Base-by-base conservation (phyloP, 371 early-diverging fungal species). In the Nematocida minor region DNA sequence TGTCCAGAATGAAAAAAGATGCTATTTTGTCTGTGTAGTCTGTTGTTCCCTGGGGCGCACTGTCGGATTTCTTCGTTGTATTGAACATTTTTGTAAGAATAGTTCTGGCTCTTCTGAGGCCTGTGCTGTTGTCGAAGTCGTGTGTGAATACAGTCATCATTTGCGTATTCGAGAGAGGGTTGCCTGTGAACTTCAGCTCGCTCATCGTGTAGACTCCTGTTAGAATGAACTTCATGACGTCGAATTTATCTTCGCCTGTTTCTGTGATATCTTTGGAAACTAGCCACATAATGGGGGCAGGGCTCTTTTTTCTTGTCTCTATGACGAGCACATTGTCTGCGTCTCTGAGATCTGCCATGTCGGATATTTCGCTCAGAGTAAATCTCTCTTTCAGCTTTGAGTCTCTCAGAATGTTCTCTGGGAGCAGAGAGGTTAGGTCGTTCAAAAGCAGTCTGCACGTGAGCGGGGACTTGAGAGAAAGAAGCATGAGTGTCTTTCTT, bases 271-370 rank as follows among this genome's bases (percentile, higher is more conserved):
- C 34, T 31, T 40, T 46, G 14, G 77, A 22, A 20, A 74, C 77
- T 29, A 54, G 40, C 77, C 77, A 74, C 29, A 74, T 47, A 53
- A 74, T 62, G 11, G 77, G 77, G 4, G 77, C 77, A 46, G 77
- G 77, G 4, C 47, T 63, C 25, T 64, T 74, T 38, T 64, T 74
- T 44, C 77, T 9, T 38, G 77, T 74, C 49, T 74, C 77, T 25
- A 74, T 64, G 16, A 74, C 34, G 16, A 74, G 51, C 4, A 53
- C 64, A 34, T 74, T 74, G 27, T 74, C 54, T 0, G 64, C 46
- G 40, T 74, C 77, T 25, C 49, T 64, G 40, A 74, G 46, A 7
- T 74, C 77, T 7, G 77, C 77, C 18, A 74, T 22, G 1, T 74
- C 77, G 36, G 66, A 18, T 22, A 74, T 41, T 6, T 74, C 77